phyloP scores from a whole-genome alignment of 1,139 yeast genomes.

The Debaryomyces sp. region DNA sequence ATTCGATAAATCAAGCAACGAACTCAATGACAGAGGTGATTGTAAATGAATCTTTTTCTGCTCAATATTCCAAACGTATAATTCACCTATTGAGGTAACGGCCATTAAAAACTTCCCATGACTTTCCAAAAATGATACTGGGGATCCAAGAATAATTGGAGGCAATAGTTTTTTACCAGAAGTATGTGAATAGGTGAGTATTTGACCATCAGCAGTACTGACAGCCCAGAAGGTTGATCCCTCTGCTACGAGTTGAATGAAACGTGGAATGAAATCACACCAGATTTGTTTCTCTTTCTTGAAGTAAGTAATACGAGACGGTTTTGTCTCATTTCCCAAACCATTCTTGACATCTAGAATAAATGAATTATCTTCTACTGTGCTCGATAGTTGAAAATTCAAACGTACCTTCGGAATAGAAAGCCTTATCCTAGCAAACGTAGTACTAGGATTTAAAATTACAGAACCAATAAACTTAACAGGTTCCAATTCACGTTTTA shows the following conservation, averaged over 20 bases:
- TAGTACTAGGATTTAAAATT: slow-evolving; percentile 73
- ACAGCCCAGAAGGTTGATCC: slow-evolving; percentile 52
- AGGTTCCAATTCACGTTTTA: slow-evolving; percentile 53
- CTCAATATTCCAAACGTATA: slow-evolving; percentile 76
- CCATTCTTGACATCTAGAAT: slow-evolving; percentile 54
- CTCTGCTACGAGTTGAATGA: slow-evolving; percentile 48
- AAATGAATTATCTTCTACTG: slow-evolving; percentile 25
- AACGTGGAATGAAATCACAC: slow-evolving; percentile 56
- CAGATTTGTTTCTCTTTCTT: slow-evolving; percentile 51
- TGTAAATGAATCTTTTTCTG: slow-evolving; percentile 52
- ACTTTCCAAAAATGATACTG: slow-evolving; percentile 56
- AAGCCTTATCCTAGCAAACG: slow-evolving; percentile 78
- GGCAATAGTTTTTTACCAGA: slow-evolving; percentile 55
- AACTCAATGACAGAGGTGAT: slow-evolving; percentile 49
- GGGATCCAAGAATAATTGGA: slow-evolving; percentile 54
- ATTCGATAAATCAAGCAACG: slow-evolving; percentile 58
- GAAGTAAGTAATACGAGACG: slow-evolving; percentile 48
- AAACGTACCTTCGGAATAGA: slow-evolving; percentile 79
- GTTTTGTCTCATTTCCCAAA: slow-evolving; percentile 55
- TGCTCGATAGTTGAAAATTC: slow-evolving; percentile 44
- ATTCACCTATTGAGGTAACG: slow-evolving; percentile 79
- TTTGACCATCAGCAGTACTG: slow-evolving; percentile 52
- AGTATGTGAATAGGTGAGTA: slow-evolving; percentile 48
- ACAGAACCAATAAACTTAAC: slow-evolving; percentile 82
- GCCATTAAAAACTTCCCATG: slow-evolving; percentile 60